Evolutionary conservation across 176 grass and related monocot species (phyloP), one percentile per base, ranked within the genome.

Genomic region (Oryza glaberrima): DNA sequence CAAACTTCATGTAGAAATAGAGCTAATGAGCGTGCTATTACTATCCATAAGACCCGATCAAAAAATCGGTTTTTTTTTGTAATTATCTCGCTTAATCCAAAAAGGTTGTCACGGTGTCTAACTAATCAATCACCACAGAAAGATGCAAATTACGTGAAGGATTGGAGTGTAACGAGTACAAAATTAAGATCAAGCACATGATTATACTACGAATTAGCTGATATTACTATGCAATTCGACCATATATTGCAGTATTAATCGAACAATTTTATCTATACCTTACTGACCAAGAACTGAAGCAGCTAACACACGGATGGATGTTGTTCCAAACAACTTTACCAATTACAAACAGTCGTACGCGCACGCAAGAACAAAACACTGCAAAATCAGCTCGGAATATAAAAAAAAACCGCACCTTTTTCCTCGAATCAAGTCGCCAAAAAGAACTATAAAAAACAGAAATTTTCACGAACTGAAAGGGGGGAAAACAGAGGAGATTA

Each of bases 41-140:
- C 19, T 45, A 75, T 1, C 10, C 30, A 40, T 47, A 83, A 79
- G 56, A 75, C 68, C 19, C 46, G 79, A 1, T 15, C 46, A 14
- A 14, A 73, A 73, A 76, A 28, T 22, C 6, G 34, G 10, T 2
- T 20, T 22, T 25, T 25, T 74, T 16, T 25, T 68, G 40, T 6
- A 80, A 69, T 34, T 80, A 60, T 68, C 0, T n/a, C 60, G 63
- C 35, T 78, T 36, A 78, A 72, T 82, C 54, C 23, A 73, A 77
- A 77, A 67, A 78, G 67, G 7, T 36, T 60, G 45, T 14, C 73
- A 90, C 35, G 80, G 54, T 34, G 22, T 45, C 41, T 43, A 82
- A 36, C n/a, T 88, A 79, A 38, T 68, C 58, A 72, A 38, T 74
- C 13, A 4, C 51, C 58, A 43, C 49, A 7, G 12, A 66, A 66